These are phyloP conservation scores for Globisporangium perplexum DNA, from an alignment of 352 stramenopile species.

Conservation along the genomic window DNA sequence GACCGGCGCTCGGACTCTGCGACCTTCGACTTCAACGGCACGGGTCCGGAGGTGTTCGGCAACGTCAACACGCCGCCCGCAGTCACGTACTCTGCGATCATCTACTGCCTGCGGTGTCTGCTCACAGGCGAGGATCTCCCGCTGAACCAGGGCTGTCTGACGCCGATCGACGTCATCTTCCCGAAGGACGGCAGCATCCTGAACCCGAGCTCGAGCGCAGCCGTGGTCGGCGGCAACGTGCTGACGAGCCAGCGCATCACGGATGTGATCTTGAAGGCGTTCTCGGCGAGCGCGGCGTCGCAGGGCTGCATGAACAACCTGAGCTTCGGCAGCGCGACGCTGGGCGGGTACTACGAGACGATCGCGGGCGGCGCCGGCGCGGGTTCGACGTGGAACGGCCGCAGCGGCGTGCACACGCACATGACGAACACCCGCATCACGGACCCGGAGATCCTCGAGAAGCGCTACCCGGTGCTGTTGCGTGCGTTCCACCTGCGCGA, in stretches of 20 bases:
- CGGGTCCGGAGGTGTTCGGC: slow-evolving; percentile 94
- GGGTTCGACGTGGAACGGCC: slow-evolving; percentile 94
- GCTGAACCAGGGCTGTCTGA: slow-evolving; percentile 96
- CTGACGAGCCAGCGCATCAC: slow-evolving; percentile 97
- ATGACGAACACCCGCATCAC: slow-evolving; percentile 99
- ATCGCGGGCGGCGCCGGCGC: slow-evolving; percentile 97
- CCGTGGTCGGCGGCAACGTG: slow-evolving; percentile 98
- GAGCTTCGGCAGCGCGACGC: slow-evolving; percentile 94
- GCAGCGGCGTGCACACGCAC: slow-evolving; percentile 97
- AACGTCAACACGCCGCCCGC: slow-evolving; percentile 98
- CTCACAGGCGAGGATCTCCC: slow-evolving; percentile 93
- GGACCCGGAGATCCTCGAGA: slow-evolving; percentile 99
- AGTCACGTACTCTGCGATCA: slow-evolving; percentile 98
- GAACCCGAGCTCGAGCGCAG: slow-evolving; percentile 93
- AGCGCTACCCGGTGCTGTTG: slow-evolving; percentile 91
- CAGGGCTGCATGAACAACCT: slow-evolving; percentile 99
- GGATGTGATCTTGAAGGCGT: slow-evolving; percentile 97
- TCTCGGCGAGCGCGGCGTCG: slow-evolving; percentile 94
- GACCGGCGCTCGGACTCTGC: slow-evolving; percentile 87
- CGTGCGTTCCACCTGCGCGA: slow-evolving; percentile 80
- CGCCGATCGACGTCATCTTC: slow-evolving; percentile 96
- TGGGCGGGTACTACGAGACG: slow-evolving; percentile 98
- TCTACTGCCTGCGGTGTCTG: slow-evolving; percentile 97
- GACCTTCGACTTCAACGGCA: slow-evolving; percentile 97
- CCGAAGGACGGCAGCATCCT: slow-evolving; percentile 90